Evolutionary conservation across 1,284 basidiomycete species (phyloP), one percentile per base, ranked within the genome.

Genomic region (Fereydounia khargensis): DNA sequence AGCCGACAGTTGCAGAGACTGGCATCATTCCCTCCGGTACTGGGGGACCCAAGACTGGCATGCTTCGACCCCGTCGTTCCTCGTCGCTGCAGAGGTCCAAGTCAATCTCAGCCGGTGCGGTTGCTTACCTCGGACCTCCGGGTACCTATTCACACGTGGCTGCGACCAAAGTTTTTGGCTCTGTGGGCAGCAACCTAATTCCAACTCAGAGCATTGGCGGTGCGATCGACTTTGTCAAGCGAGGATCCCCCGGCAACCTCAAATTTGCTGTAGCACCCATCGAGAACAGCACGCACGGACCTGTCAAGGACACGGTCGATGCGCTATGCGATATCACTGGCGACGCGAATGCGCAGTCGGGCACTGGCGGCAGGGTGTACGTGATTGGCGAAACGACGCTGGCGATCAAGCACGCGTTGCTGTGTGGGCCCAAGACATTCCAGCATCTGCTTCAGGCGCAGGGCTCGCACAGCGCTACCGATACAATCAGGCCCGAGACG

Each of bases 11-110:
- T 2, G 64, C 60, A 20, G 64, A 66, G 53, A 66, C 64, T 1
- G 64, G 64, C 5, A 42, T 56, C 10, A 40, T 62, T 9, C 56
- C 57, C 0, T 47, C 42, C n/a, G 64, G 64, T 4, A 47, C 54
- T 9, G 64, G 64, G 10, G 64, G 64, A 4, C 64, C 64, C 35
- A 63, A 60, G 36, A 53, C 60, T 3, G 64, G 64, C 21, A 56
- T 48, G 11, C 47, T 66, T 9, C 53, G 39, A 14, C 57, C 51
- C 11, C 62, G 62, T 22, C 34, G 46, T 32, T 52, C 49, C 3
- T 61, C 58, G 22, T 42, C 49, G 9, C 51, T 35, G 20, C 49
- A 50, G 37, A 44, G 57, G n/a, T 55, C 57, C n/a, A 45, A 42
- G 8, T 61, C 58, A 14, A 43, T 62, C 33, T 62, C 59, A 11